Evolutionary conservation across 2,329 filamentous ascomycete genomes (phyloP).

Genomic region (Ceratocystis smalleyi): DNA sequence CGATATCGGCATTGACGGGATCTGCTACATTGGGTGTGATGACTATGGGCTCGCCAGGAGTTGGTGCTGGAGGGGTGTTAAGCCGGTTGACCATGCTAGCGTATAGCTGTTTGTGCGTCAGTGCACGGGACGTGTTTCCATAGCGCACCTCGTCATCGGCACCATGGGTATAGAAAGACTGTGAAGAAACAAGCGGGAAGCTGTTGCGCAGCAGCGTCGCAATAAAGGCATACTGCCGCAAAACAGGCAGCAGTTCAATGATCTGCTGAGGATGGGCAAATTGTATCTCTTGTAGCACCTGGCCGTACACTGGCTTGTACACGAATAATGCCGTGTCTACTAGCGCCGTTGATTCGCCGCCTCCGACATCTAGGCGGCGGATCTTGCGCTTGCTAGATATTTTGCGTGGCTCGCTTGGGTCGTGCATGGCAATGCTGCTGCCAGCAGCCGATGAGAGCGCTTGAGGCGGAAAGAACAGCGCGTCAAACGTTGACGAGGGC

Average conservation of each 20-base stretch:
- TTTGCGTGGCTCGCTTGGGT: slow-evolving; percentile 42
- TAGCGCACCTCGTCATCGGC: slow-evolving; percentile 6
- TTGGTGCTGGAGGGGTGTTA: neutral
- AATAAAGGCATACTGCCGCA: slow-evolving; percentile 62
- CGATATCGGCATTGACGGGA: neutral
- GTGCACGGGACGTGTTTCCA: slow-evolving; percentile 5
- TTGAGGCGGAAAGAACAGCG: slow-evolving; percentile 39
- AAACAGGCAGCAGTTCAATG: slow-evolving; percentile 52
- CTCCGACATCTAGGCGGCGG: slow-evolving; percentile 9
- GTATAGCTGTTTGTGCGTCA: neutral
- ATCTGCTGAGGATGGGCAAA: slow-evolving; percentile 69
- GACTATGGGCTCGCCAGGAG: neutral
- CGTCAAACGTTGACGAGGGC: slow-evolving; percentile 40
- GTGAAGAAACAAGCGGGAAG: slow-evolving; percentile 27
- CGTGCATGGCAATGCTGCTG: slow-evolving; percentile 29
- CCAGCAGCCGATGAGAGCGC: slow-evolving; percentile 15
- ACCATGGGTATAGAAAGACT: neutral
- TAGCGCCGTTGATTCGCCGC: slow-evolving; percentile 17
- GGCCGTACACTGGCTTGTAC: slow-evolving; percentile 57
- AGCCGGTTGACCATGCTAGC: slow-evolving; percentile 7
- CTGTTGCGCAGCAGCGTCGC: slow-evolving; percentile 47
- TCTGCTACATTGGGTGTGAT: neutral
- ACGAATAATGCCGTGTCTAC: slow-evolving; percentile 46
- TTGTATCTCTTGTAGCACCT: slow-evolving; percentile 49
- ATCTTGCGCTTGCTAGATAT: slow-evolving; percentile 30